Evolutionary conservation across 2,329 filamentous ascomycete species (phyloP), one percentile per base, ranked within the genome.

Genomic region (Pseudogymnoascus sp.): DNA sequence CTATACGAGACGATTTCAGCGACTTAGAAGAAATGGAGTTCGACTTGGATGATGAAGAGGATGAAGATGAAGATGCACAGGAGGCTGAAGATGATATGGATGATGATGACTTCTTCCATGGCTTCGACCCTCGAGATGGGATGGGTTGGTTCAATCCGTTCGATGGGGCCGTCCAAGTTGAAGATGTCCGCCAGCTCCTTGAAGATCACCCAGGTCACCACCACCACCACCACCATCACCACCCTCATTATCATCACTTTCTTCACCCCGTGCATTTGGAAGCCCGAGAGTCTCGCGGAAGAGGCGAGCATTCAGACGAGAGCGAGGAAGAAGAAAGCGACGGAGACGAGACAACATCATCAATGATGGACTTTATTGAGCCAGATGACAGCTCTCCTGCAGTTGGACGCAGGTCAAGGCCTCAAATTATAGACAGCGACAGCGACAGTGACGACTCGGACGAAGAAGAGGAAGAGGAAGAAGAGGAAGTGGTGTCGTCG

Each of bases 1-100:
- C 70, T 74, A 73, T 74, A 68, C 72, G 76, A 69, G 73, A 71
- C 1, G 75, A 74, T 61, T 78, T 77, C 68, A 80, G 75, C 63
- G 78, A 78, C 62, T 75, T 76, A 65, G 80, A 75, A 62, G 78
- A 77, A 37, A 62, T 69, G 45, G 73, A 74, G 25, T 72, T 69
- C 41, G 73, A 69, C 1, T 72, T 73, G 62, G 71, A 67, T 35
- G 72, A 72, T 11, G 65, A 71, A 41, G 70, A 69, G 16, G 70
- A 73, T 1, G 69, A 70, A 25, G 67, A 45, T 33, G 60, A 70
- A 25, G 67, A 45, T 33, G 60, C 16, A 11, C 28, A 52, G 37
- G 28, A 41, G 28, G 35, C 12, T 40, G 59, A 61, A 9, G 21
- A 45, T 31, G 60, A 43, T n/a, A 23, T 12, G 7, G 60, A 61